Base-by-base conservation (phyloP, 148 eudicot species). In the Vaccinium macrocarpon region DNA sequence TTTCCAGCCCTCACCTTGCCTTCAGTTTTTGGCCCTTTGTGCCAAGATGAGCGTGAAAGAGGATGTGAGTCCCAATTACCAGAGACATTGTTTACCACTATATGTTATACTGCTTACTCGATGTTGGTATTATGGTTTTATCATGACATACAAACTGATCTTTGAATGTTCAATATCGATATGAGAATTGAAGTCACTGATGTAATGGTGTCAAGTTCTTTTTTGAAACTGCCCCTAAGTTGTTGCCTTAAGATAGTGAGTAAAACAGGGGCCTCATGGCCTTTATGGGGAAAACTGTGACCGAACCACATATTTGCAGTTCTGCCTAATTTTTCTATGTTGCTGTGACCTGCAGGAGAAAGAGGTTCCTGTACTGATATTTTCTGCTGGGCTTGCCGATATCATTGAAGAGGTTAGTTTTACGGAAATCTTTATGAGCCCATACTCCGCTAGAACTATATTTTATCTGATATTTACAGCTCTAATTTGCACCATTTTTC, bases 371-470 rank as follows among this genome's bases (percentile, higher is more conserved):
- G 92, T 94, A 85, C 94, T 96, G 73, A 92, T 96, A 86, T 96
- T 96, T 88, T 96, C 98, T 78, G 98, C 98, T 46, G 98, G 98
- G 72, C 92, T 96, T 78, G 98, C 98, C 8, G 98, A 96, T 91
- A 91, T 96, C 52, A 96, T 96, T 57, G 98, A 94, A 85, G 98
- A 96, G 98, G 98, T 92, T 83, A 85, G 87, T 66, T 14, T n/a
- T 46, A 52, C 75, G 4, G 61, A 21, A 81, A 76, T 79, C 76
- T 48, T 82, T n/a, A 50, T 13, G 16, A 62, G 82, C 53, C 81
- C 64, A 32, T 81, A 68, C 32, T 62, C 57, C 32, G 38, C 32
- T 19, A 70, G n/a, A 83, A 61, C n/a, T 62, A 32, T 25, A 49
- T 84, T 82, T 72, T 38, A 76, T 72, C 21, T 68, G 16, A 35